These are phyloP conservation scores for Blastobotrys illinoisensis DNA, from an alignment of 1,139 yeast genomes.

Conservation along the genomic window DNA sequence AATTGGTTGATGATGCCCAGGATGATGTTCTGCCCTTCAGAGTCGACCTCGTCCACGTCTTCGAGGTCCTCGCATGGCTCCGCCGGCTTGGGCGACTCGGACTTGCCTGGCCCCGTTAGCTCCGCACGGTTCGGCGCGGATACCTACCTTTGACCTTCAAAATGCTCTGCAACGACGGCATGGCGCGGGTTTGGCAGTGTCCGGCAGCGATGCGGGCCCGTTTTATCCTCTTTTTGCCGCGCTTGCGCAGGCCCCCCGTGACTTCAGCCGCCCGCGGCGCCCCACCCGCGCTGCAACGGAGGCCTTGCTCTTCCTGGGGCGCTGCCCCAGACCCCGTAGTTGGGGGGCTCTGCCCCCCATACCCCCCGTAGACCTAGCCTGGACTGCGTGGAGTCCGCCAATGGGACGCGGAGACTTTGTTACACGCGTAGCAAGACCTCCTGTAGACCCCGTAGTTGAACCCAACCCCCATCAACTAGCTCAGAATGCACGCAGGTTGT, in stretches of 20 bases:
- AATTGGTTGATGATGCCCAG: slow-evolving; percentile 84
- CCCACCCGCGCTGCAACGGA: no score
- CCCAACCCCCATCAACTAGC: no score
- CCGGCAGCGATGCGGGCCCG: neutral
- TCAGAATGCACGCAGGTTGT: no score
- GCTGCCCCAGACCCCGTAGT: no score
- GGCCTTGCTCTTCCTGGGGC: no score
- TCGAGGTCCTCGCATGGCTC: neutral
- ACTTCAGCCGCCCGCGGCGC: neutral
- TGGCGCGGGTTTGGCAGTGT: neutral
- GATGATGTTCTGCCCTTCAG: slow-evolving; percentile 79
- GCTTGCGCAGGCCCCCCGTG: neutral
- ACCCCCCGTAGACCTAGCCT: no score
- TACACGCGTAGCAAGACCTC: no score
- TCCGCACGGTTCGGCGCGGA: neutral
- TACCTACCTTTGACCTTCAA: neutral
- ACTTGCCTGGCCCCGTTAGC: neutral
- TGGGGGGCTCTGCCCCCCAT: no score
- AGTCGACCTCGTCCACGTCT: slow-evolving; percentile 88
- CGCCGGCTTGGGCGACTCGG: slow-evolving; percentile 1
- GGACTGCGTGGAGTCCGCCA: no score
- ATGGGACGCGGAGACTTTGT: no score
- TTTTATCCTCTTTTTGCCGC: neutral
- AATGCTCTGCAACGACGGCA: neutral
- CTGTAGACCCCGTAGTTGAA: no score